Conservation (phyloP, 1,139 yeast species). For the Hyphopichia wangnamkhiaoensis region DNA sequence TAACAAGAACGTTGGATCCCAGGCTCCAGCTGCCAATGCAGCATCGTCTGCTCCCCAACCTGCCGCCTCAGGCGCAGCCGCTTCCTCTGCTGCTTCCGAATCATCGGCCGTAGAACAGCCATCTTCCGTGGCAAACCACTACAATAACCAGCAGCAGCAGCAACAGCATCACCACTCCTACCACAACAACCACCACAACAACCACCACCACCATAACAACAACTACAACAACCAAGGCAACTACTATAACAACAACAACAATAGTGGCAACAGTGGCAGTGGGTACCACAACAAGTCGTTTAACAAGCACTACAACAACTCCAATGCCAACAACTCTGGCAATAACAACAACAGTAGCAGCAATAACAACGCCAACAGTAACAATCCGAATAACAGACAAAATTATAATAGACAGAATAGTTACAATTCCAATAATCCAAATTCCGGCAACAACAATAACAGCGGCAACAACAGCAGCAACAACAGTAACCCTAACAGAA, state of each 20-base stretch:
- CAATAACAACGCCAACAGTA: neutral
- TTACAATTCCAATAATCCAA: neutral
- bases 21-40: neutral
- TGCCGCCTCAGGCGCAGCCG: neutral
- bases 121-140: neutral
- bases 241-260: neutral
- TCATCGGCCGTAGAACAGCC: neutral
- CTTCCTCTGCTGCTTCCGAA: neutral
- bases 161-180: neutral
- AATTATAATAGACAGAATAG: constrained; percentile 2
- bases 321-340: neutral
- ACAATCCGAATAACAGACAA: neutral
- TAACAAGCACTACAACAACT: constrained; percentile 2
- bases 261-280: neutral
- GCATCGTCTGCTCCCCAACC: neutral
- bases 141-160: no score
- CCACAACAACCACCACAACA: neutral
- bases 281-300: neutral
- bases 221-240: neutral
- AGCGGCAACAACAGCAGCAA: constrained; percentile 5
- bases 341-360: neutral
- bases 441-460: neutral
- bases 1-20: no score
- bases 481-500: constrained; percentile 11
- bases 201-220: neutral